A percentile compares a stretch with the other conserved stretches of the same genome.
Evolutionary conservation across 306 rosid genomes (phyloP).

Genomic region (Casuarina equisetifolia): DNA sequence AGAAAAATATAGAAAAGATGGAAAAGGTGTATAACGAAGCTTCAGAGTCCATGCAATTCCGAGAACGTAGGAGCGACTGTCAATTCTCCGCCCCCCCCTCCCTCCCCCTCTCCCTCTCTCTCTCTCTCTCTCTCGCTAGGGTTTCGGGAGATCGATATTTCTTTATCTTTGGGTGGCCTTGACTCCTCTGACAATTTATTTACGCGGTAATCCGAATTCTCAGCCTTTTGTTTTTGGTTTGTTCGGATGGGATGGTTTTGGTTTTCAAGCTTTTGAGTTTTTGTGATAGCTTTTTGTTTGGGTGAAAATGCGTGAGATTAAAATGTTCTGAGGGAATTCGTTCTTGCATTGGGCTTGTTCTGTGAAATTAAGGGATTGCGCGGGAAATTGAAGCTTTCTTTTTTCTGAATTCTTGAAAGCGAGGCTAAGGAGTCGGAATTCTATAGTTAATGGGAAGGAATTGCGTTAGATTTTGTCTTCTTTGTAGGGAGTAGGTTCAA

Average conservation of each 20-base stretch:
- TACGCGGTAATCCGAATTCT: constrained; percentile 55
- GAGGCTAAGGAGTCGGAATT: background rate
- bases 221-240: constrained; percentile 20
- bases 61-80: constrained; percentile 34
- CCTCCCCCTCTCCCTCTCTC: constrained; percentile 2
- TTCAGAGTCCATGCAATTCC: constrained; percentile 12
- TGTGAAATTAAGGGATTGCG: constrained; percentile 10
- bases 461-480: background rate
- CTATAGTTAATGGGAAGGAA: background rate
- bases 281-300: background rate
- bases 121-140: constrained; percentile 30
- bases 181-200: constrained; percentile 25
- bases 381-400: background rate
- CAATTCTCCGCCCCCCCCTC: constrained; percentile 14
- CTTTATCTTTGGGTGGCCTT: background rate
- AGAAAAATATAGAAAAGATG: background rate
- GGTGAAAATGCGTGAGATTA: background rate
- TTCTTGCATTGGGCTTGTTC: constrained; percentile 1
- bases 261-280: background rate
- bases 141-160: constrained; percentile 34
- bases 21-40: background rate
- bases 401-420: background rate
- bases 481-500: background rate
- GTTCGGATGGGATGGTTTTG: background rate
- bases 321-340: constrained; percentile 2